Conservation (phyloP, 225 moss, liverwort and hornwort species). For the Asterella californica region DNA sequence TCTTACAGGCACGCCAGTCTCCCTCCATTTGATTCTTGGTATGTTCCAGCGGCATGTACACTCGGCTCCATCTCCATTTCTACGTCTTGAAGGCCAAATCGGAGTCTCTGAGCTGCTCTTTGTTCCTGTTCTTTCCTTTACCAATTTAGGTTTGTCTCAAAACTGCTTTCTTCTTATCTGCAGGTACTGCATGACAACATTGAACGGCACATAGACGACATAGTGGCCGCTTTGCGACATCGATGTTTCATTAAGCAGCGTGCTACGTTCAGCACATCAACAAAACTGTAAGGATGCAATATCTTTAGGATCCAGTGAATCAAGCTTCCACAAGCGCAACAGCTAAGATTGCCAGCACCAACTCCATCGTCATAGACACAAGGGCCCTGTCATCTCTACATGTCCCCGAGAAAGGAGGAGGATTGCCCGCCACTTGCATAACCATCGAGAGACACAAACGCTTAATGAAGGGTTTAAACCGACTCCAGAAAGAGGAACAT, state of each 20-base stretch:
- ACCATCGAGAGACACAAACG: too few relatives aligned
- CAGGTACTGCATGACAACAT: conserved; percentile 93
- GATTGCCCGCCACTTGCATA: too few relatives aligned
- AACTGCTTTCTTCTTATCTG: background rate
- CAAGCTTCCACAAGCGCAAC: background rate
- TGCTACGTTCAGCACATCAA: background rate
- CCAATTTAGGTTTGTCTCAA: background rate
- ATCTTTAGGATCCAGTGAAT: background rate
- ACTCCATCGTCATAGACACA: too few relatives aligned
- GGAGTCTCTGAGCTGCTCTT: background rate
- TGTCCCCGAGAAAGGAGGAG: too few relatives aligned
- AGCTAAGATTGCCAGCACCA: too few relatives aligned
- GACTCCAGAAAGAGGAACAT: too few relatives aligned
- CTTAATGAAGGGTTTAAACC: too few relatives aligned
- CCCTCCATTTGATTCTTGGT: background rate
- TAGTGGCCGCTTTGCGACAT: conserved; percentile 58
- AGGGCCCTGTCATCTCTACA: too few relatives aligned
- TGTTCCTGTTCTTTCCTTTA: background rate
- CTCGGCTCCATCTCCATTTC: too few relatives aligned
- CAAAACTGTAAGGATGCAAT: background rate
- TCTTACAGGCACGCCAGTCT: conserved; percentile 53
- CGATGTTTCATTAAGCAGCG: conserved; percentile 69
- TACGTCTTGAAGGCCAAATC: background rate
- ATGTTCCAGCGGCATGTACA: too few relatives aligned
- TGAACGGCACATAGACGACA: conserved; percentile 87